Percentiles rank a stretch among this genome's conserved stretches.
phyloP scores from a whole-genome alignment of 495 filamentous ascomycete genomes.

The Umbilicaria muhlenbergii region DNA sequence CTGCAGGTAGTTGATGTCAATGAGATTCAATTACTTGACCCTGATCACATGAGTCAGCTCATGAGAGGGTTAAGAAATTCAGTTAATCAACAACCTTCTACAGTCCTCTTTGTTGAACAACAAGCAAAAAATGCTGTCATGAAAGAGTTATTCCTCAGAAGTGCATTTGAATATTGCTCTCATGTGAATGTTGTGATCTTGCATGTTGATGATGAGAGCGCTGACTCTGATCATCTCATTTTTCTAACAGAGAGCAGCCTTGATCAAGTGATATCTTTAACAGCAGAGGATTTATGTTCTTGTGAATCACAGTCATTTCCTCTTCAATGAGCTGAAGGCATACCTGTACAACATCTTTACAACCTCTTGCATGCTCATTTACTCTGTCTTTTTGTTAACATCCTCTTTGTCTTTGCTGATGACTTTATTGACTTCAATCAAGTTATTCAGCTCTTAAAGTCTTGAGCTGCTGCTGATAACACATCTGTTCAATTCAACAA shows the following conservation, averaged over 20 bases:
- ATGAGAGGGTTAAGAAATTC: conserved; percentile 12
- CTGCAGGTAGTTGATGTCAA: conserved; percentile 8
- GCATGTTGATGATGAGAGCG: conserved; percentile 9
- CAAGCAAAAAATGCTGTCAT: conserved; percentile 13
- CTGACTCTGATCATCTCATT: conserved; percentile 8
- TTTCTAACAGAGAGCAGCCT: conserved; percentile 15
- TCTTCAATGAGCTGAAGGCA: conserved; percentile 1
- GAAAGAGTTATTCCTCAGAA: conserved; percentile 10
- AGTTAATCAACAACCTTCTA: conserved; percentile 9
- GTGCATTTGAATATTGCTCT: conserved; percentile 9
- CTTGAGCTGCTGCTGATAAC: conserved; percentile 10
- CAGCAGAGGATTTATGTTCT: conserved; percentile 1
- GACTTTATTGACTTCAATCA: conserved; percentile 14
- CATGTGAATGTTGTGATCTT: conserved; percentile 10
- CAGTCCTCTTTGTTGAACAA: conserved; percentile 13
- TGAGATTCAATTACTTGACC: conserved; percentile 10
- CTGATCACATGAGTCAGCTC: conserved; percentile 8
- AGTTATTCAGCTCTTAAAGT: conserved; percentile 8
- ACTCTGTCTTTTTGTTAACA: conserved; percentile 16
- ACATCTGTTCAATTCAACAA: conserved; percentile 4
- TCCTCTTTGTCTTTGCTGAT: conserved; percentile 19
- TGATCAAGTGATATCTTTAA: not conserved
- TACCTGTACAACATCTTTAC: conserved; percentile 1
- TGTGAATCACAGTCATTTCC: conserved; percentile 7
- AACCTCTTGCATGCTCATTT: conserved; percentile 14